These are phyloP conservation scores for Endoconidiophora polonica DNA, from an alignment of 2,329 filamentous ascomycete species.

Conservation along the genomic window DNA sequence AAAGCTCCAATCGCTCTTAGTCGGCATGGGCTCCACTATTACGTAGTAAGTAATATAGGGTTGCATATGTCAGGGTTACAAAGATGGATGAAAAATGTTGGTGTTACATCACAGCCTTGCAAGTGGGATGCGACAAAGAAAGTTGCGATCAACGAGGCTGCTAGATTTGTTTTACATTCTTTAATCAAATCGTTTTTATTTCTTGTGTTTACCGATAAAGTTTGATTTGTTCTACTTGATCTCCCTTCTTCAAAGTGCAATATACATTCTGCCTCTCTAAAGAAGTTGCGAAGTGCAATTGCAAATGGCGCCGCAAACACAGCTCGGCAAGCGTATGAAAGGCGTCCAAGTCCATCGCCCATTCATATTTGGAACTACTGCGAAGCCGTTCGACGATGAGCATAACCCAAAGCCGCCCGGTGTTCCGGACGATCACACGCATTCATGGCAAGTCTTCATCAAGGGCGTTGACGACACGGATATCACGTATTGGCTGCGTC, in stretches of 20 bases:
- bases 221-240: background rate
- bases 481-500: conserved; percentile 87
- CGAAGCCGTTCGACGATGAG: conserved; percentile 58
- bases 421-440: conserved; percentile 80
- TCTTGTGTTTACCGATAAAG: background rate
- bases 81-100: no score
- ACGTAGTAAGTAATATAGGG: no score
- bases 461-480: conserved; percentile 78
- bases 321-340: conserved; percentile 46
- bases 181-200: background rate
- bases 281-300: background rate
- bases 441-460: conserved; percentile 92
- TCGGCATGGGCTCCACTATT: no score
- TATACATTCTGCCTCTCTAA: background rate
- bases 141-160: no score
- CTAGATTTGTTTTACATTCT: background rate
- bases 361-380: conserved; percentile 65
- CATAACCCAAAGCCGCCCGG: conserved; percentile 61
- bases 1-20: no score
- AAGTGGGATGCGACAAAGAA: background rate
- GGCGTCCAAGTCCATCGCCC: conserved; percentile 46
- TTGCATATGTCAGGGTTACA: no score
- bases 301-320: conserved; percentile 41
- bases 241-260: no score
- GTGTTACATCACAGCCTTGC: background rate